phyloP scores from a whole-genome alignment of 768 basidiomycete species.

The Leccinum truebloodii region DNA sequence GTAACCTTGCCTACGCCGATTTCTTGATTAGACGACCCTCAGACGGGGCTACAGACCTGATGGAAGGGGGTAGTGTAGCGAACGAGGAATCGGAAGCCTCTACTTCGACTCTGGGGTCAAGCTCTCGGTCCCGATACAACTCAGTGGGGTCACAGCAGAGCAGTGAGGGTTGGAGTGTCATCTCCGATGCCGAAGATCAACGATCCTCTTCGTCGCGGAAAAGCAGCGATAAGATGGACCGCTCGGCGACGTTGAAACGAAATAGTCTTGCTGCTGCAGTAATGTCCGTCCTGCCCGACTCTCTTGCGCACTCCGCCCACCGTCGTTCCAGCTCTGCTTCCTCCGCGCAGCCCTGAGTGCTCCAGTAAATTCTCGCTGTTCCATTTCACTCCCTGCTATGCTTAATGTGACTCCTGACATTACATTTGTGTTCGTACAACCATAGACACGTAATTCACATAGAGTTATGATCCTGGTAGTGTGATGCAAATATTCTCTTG shows the following conservation, averaged over 20 bases:
- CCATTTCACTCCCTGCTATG: neutral
- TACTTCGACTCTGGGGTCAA: constrained; percentile 33
- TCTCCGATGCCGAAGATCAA: constrained; percentile 72
- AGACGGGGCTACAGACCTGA: constrained; percentile 25
- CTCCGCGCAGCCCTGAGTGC: constrained; percentile 24
- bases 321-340: constrained; percentile 41
- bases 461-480: constrained; percentile 35
- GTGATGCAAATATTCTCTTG: constrained; percentile 70
- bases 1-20: constrained; percentile 93
- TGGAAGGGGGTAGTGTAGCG: constrained; percentile 10
- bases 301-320: constrained; percentile 44
- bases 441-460: constrained; percentile 22
- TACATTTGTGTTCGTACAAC: constrained; percentile 9
- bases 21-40: constrained; percentile 70
- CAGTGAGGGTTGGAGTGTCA: constrained; percentile 88
- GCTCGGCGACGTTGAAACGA: constrained; percentile 50
- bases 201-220: constrained; percentile 56
- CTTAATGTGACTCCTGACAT: constrained; percentile 8
- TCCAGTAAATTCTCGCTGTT: neutral
- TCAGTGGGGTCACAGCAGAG: constrained; percentile 57
- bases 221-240: constrained; percentile 39
- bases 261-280: constrained; percentile 63
- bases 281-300: constrained; percentile 61
- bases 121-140: constrained; percentile 48
- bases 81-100: constrained; percentile 37